Base-by-base conservation (phyloP, 805 yeast species). In the Danielozyma ontarioensis region DNA sequence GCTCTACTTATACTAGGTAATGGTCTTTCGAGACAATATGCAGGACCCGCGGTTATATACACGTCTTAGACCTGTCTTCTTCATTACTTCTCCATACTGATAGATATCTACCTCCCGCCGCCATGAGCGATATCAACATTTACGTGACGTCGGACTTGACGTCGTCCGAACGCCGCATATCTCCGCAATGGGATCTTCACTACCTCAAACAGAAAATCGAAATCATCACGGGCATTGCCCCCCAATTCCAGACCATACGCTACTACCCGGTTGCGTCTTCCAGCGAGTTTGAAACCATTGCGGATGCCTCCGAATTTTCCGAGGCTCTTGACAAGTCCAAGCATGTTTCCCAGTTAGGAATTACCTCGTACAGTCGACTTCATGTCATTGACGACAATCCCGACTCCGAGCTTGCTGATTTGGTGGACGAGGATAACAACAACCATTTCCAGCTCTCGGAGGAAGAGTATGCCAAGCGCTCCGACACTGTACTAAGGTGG, bases 401-500 rank as follows among this genome's bases (percentile, higher is more conserved):
- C 1, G 62, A 72, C 31, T 74, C 84, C 0, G 68, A 69, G 5
- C 53, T 77, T n/a, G 54, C 55, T 13, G 68, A 64, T 28, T 38
- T 74, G 13, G 54, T 37, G 8, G 48, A 44, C 7, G 44, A 41
- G 7, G 52, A 56, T 3, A 22, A 28, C 14, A 36, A 26, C n/a
- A 59, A 53, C 12, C 64, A 62, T 29, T 72, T 57, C 48, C 65
- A 69, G 37, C 56, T 84, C 51, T 59, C 75, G 2, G 80, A 78
- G 24, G 74, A 68, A 26, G 82, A 76, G 28, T 86, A 89, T 54
- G 78, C 70, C 19, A 62, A 62, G 29, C 67, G 83, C 37, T 33
- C 57, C 3, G 76, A 81, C 34, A 70, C 90, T 0, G 94, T 85
- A 2, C 67, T 80, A 35, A 72, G 70, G 35, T 89, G 96, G 95